Percentiles rank a stretch among this genome's conserved stretches.
phyloP scores from a whole-genome alignment of 768 basidiomycete species.

The Tephrocybe sp. region DNA sequence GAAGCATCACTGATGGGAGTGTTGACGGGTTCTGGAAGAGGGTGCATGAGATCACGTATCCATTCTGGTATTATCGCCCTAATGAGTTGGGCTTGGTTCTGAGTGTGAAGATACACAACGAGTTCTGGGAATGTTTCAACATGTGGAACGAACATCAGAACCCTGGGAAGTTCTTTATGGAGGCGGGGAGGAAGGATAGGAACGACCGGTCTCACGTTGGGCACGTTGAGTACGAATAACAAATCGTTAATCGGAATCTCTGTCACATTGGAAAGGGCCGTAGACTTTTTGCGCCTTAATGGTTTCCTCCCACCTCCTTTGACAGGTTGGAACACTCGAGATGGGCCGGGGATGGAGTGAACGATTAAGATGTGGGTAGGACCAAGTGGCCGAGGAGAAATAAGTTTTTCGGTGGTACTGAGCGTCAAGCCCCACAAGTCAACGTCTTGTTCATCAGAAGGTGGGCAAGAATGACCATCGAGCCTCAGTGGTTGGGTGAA shows the following conservation, averaged over 20 bases:
- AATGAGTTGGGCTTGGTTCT: constrained; percentile 37
- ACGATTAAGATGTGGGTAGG: constrained; percentile 36
- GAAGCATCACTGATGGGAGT: constrained; percentile 1
- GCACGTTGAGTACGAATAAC: constrained; percentile 33
- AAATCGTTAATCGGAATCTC: constrained; percentile 39
- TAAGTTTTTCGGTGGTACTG: constrained; percentile 26
- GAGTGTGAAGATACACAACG: constrained; percentile 36
- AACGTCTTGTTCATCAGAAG: constrained; percentile 11
- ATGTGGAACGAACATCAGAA: constrained; percentile 30
- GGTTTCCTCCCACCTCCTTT: background rate
- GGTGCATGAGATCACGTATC: constrained; percentile 35
- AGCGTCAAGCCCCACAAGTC: constrained; percentile 25
- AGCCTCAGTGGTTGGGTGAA: constrained; percentile 6
- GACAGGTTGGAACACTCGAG: constrained; percentile 1
- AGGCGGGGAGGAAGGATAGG: constrained; percentile 29
- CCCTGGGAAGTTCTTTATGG: constrained; percentile 32
- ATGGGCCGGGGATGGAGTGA: constrained; percentile 8
- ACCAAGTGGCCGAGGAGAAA: constrained; percentile 34
- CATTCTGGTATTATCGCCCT: constrained; percentile 34
- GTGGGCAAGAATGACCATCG: constrained; percentile 15
- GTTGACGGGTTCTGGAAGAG: constrained; percentile 19
- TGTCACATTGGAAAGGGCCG: constrained; percentile 18
- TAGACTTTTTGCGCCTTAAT: background rate
- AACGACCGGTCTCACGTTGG: constrained; percentile 26
- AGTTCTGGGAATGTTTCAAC: constrained; percentile 33